These are phyloP conservation scores for Neurospora sp. DNA, from an alignment of 495 filamentous ascomycete genomes.

Conservation along the genomic window DNA sequence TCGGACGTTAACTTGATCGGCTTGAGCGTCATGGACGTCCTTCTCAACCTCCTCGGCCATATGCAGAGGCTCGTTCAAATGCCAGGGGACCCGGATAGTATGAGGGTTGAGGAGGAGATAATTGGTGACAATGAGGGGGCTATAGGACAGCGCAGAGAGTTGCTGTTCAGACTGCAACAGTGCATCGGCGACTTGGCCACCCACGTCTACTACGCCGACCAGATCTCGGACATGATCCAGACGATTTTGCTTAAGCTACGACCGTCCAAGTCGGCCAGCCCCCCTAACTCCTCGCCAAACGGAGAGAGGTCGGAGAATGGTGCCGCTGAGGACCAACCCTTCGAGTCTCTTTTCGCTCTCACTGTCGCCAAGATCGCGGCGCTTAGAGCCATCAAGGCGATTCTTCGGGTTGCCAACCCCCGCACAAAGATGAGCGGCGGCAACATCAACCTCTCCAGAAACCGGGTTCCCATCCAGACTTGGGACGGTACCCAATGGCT, in stretches of 20 bases:
- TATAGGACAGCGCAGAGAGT: conserved; percentile 32
- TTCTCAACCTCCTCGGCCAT: conserved; percentile 71
- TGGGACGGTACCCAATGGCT: conserved; percentile 94
- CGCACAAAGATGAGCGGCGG: conserved; percentile 46
- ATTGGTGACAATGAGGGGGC: conserved; percentile 17
- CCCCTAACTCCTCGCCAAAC: conserved; percentile 25
- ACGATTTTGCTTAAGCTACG: conserved; percentile 68
- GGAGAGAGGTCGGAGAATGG: conserved; percentile 28
- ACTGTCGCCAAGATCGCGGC: conserved; percentile 64
- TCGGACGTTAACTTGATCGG: conserved; percentile 89
- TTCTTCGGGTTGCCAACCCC: conserved; percentile 68
- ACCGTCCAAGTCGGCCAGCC: conserved; percentile 39
- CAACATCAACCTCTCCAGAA: conserved; percentile 55
- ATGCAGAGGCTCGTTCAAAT: conserved; percentile 63
- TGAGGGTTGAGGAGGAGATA: conserved; percentile 18
- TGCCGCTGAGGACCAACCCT: conserved; percentile 25
- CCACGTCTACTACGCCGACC: conserved; percentile 89
- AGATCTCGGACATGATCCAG: conserved; percentile 83
- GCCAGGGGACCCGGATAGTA: conserved; percentile 37
- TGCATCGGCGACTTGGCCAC: conserved; percentile 82
- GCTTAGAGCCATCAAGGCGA: conserved; percentile 68
- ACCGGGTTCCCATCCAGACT: conserved; percentile 60
- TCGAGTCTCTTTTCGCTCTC: conserved; percentile 61
- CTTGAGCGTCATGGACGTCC: conserved; percentile 83
- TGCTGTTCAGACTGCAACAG: conserved; percentile 57